Percentiles rank a stretch among this genome's conserved stretches.
These are phyloP conservation scores for Chlamydomonas eustigma DNA, from an alignment of 139 green algal species.

Conservation along the genomic window DNA sequence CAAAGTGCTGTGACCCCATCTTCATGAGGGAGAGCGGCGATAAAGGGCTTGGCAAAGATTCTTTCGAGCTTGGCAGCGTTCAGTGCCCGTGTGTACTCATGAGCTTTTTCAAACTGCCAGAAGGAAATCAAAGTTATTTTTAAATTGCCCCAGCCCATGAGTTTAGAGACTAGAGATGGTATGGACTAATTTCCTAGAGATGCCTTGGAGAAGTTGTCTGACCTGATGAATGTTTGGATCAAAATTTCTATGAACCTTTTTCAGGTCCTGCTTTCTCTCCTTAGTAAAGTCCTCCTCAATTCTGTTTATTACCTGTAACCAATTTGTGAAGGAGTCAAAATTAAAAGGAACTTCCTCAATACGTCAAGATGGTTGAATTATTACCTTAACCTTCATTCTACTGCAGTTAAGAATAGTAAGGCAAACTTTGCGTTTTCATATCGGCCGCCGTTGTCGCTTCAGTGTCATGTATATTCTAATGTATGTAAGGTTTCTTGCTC, in stretches of 20 bases:
- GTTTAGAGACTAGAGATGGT: no score
- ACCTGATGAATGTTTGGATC: constrained; percentile 86
- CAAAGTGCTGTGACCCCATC: constrained; percentile 87
- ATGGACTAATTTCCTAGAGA: no score
- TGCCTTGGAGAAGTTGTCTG: no score
- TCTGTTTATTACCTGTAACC: constrained; percentile 84
- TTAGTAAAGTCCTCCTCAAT: constrained; percentile 76
- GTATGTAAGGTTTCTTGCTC: no score
- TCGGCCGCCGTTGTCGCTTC: no score
- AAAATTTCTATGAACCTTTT: constrained; percentile 88
- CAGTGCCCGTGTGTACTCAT: constrained; percentile 89
- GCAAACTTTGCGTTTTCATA: no score
- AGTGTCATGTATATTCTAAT: no score
- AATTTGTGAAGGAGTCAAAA: no score
- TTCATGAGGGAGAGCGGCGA: constrained; percentile 80
- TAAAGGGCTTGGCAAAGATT: constrained; percentile 96
- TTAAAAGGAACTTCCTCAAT: no score
- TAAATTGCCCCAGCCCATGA: no score
- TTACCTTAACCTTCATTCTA: constrained; percentile 10
- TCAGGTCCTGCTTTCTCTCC: constrained; percentile 74
- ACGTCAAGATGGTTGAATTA: no score
- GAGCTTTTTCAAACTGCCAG: constrained; percentile 79
- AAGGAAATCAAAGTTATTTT: no score
- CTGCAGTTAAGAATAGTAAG: not conserved
- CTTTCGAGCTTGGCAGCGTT: constrained; percentile 91